Base-by-base conservation (phyloP, 495 filamentous ascomycete species). In the Corynascus novoguineensis region DNA sequence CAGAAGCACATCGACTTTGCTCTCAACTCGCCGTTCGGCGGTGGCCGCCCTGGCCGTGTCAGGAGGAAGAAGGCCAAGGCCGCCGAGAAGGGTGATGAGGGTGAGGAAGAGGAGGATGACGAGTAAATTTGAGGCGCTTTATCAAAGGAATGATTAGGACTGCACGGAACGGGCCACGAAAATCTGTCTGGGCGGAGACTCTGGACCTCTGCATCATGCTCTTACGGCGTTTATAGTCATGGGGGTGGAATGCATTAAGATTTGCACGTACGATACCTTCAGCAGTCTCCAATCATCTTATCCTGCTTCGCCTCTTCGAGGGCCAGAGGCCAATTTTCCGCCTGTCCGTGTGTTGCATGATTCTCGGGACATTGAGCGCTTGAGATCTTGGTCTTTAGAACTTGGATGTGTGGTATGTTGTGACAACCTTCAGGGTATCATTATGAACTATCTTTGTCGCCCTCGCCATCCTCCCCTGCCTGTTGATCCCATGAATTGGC, bases 1-100 rank as follows among this genome's bases (percentile, higher is more conserved):
- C 93, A 98, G 83, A 98, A 98, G 87, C 93, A 98, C 86, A 98
- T 98, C 69, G 93, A 98, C 83, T 98, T 98, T 76, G 84, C 93
- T 55, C 86, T 98, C 53, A 93, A 84, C 75, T 97, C 93, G 66
- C 95, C 93, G 67, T 96, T 95, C 71, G 93, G 93, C 79, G 92
- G 93, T 74, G 93, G 93, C 68, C 92, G 93, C 70, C 88, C 89
- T 67, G 93, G 93, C 59, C 92, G 93, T 81, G 90, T 95, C 73
- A 83, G 89, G 73, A 92, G 93, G 82, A 98, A 97, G 93, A 98
- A 98, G 91, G 88, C 90, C 71, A 88, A 86, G 80, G 91, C 95
- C 61, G 90, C 93, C 44, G 88, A 92, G 78, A 85, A 86, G 77
- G 89, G 88, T 78, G 92, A 86, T 69, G 92, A 82, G 54, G 91